Evolutionary conservation across 2,329 filamentous ascomycete genomes (phyloP).

Genomic region (Clathrospora elynae): DNA sequence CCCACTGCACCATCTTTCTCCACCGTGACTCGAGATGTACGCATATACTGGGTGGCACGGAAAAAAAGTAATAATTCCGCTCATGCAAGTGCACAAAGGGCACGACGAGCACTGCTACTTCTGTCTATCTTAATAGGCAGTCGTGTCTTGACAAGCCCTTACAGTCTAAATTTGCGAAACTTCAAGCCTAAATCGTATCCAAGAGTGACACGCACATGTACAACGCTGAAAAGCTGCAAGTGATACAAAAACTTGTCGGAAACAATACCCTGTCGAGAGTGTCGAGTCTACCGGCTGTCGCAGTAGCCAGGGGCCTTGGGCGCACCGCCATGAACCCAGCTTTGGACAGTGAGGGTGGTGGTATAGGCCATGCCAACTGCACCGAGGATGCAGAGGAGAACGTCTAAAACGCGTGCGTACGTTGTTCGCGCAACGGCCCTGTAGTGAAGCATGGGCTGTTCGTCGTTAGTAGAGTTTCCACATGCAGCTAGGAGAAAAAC

Average conservation of each 20-base stretch:
- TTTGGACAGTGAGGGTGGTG: constrained; percentile 81
- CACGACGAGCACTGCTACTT: no score
- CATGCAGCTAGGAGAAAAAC: constrained; percentile 47
- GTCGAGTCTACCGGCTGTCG: constrained; percentile 49
- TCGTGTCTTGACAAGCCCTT: no score
- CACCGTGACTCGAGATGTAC: no score
- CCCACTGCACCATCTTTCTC: no score
- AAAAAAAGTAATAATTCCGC: no score
- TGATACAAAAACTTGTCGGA: not conserved
- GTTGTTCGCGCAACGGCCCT: constrained; percentile 73
- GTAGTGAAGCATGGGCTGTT: constrained; percentile 86
- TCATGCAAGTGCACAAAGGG: no score
- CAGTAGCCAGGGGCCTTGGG: constrained; percentile 66
- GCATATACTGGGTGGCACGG: no score
- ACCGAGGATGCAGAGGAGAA: constrained; percentile 80
- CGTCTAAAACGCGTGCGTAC: constrained; percentile 72
- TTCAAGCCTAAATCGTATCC: constrained; percentile 2
- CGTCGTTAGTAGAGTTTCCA: constrained; percentile 38
- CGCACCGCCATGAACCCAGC: constrained; percentile 72
- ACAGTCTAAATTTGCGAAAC: not conserved
- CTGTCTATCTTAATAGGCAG: no score
- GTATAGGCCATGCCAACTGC: constrained; percentile 90
- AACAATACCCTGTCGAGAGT: not conserved
- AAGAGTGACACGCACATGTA: constrained; percentile 4
- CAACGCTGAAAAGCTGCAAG: constrained; percentile 17